phyloP scores from a whole-genome alignment of 768 basidiomycete genomes.

The Epithele typhae region DNA sequence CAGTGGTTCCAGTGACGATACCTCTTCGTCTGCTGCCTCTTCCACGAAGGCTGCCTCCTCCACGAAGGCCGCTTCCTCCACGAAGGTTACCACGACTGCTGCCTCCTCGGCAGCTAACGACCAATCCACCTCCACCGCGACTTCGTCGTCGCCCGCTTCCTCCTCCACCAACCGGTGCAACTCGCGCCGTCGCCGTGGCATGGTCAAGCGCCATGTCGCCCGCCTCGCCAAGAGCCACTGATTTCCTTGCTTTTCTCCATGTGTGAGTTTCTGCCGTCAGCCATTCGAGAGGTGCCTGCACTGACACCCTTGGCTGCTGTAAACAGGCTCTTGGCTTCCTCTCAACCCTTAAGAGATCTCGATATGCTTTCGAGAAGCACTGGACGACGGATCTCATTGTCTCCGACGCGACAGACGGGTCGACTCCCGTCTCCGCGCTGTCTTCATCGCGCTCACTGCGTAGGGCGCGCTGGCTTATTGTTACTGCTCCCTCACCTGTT shows the following conservation, averaged over 20 bases:
- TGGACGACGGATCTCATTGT: slow-evolving; percentile 15
- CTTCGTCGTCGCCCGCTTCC: slow-evolving; percentile 9
- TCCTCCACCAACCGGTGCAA: slow-evolving; percentile 13
- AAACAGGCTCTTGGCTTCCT: slow-evolving; percentile 6
- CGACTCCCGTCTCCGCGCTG: slow-evolving; percentile 6
- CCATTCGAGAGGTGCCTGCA: background rate
- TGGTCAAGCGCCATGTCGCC: slow-evolving; percentile 17
- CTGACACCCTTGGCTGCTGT: background rate
- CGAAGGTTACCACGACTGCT: slow-evolving; percentile 5
- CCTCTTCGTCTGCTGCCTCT: slow-evolving; percentile 5
- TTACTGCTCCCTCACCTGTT: background rate
- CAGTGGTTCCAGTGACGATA: slow-evolving; percentile 3
- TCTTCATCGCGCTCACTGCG: slow-evolving; percentile 6
- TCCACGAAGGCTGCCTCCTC: slow-evolving; percentile 1
- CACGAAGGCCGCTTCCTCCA: slow-evolving; percentile 7
- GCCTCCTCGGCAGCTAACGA: slow-evolving; percentile 3
- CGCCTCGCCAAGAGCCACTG: slow-evolving; percentile 21
- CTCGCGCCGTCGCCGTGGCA: slow-evolving; percentile 16
- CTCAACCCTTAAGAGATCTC: slow-evolving; percentile 21
- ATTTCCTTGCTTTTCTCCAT: slow-evolving; percentile 10
- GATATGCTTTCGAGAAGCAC: slow-evolving; percentile 24
- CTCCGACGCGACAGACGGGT: slow-evolving; percentile 5
- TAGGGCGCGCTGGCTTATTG: background rate
- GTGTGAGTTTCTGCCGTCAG: slow-evolving; percentile 5
- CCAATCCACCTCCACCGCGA: slow-evolving; percentile 4